Evolutionary conservation across 2,329 filamentous ascomycete species (phyloP).

Genomic region (Epicoccum nigrum): DNA sequence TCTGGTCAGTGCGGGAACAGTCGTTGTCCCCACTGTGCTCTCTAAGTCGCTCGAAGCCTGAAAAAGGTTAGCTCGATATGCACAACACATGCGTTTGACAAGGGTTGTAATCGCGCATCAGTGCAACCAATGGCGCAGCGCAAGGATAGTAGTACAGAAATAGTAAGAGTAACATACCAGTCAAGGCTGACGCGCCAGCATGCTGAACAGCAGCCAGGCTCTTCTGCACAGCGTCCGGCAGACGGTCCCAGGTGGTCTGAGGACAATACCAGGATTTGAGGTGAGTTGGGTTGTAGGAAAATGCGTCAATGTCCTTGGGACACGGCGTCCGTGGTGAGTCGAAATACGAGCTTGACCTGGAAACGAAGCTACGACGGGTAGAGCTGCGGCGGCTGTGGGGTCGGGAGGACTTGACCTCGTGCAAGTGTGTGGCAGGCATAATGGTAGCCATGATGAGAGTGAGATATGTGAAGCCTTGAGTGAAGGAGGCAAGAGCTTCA

Average conservation of each 20-base stretch:
- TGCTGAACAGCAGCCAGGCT: slow-evolving; percentile 48
- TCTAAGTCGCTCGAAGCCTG: slow-evolving; percentile 42
- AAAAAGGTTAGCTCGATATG: slow-evolving; percentile 19
- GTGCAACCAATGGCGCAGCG: slow-evolving; percentile 5
- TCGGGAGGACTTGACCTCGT: slow-evolving; percentile 24
- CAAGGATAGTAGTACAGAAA: slow-evolving; percentile 16
- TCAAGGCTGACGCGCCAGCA: slow-evolving; percentile 54
- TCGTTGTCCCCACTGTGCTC: slow-evolving; percentile 29
- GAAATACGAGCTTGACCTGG: slow-evolving; percentile 28
- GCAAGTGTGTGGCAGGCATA: slow-evolving; percentile 29
- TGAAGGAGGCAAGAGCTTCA: background rate
- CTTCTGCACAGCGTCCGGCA: slow-evolving; percentile 45
- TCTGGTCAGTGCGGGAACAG: slow-evolving; percentile 20
- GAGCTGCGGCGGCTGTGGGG: slow-evolving; percentile 35
- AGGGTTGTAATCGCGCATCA: slow-evolving; percentile 16
- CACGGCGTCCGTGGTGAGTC: slow-evolving; percentile 40
- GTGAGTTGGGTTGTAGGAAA: slow-evolving; percentile 47
- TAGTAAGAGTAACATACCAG: slow-evolving; percentile 42
- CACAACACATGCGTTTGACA: slow-evolving; percentile 9
- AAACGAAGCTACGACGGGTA: slow-evolving; percentile 34
- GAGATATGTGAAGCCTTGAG: background rate
- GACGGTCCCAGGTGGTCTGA: slow-evolving; percentile 42
- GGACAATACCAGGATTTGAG: slow-evolving; percentile 49
- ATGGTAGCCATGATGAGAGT: slow-evolving; percentile 24
- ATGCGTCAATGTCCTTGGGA: slow-evolving; percentile 46